Base-by-base conservation (phyloP, 2,329 filamentous ascomycete species). In the Periconia macrospinosa region DNA sequence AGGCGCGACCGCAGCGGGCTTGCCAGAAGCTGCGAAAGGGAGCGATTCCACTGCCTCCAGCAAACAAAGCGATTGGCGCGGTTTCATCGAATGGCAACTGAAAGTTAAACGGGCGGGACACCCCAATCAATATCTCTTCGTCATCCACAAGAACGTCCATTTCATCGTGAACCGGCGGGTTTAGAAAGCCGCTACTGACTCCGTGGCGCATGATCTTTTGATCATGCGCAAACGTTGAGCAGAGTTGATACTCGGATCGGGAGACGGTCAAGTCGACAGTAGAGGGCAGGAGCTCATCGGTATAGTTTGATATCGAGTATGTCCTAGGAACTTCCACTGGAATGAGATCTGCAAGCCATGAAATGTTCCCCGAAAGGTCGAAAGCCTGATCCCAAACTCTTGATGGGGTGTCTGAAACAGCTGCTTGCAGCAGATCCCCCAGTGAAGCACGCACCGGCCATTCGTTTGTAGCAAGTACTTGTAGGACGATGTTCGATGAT, bases 161-260 rank as follows among this genome's bases (percentile, higher is more conserved):
- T 30, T 65, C 73, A 1, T 78, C 76, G 30, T 62, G 63, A 1
- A 78, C 67, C n/a, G 66, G 67, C 0, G 81, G 81, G 49, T 83
- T 84, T n/a, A 83, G 71, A 60, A 83, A 83, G 6, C 79, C 79
- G 51, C 81, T 83, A 15, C 78, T 78, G 1, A 84, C 80, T 10
- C 81, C 81, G 6, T 76, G 72, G 2, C 79, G 74, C 1, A 61
- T 59, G 15, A 60, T 49, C 42, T 61, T 60, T 15, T 47, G 30
- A 45, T 45, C 50, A 13, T 54, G 52, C 7, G 62, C 51, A 30
- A 63, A 62, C 11, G 61, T 59, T 6, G 76, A 68, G 45, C 75
- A 79, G 0, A 83, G 66, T 17, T 79, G 75, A 61, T 81, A 82
- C 45, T 82, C 79, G 0, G 80, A 78, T 1, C 81, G 75, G 1